Conservation (phyloP, 805 yeast genomes). For the Candida caryicola region DNA sequence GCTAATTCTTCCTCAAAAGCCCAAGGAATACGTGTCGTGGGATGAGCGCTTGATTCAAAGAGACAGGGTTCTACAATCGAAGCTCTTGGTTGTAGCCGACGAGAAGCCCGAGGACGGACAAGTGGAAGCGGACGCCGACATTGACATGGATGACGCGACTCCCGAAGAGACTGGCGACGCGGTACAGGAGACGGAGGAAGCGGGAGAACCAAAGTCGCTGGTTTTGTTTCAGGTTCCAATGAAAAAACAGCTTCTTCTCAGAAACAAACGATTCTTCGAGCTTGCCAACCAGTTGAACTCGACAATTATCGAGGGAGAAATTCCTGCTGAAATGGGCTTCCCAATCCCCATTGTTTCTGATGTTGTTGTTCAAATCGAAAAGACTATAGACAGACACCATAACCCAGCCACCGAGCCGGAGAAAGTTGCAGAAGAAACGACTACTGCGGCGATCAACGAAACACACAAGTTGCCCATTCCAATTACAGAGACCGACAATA, state of each 20-base stretch:
- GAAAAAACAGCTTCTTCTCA: conserved; percentile 21
- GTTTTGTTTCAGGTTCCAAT: conserved; percentile 22
- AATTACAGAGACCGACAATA: too few relatives aligned
- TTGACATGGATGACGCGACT: conserved; percentile 5
- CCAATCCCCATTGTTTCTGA: conserved; percentile 27
- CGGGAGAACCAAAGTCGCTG: conserved; percentile 7
- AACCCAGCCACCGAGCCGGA: conserved; percentile 16
- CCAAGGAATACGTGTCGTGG: conserved; percentile 37
- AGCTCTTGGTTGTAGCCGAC: conserved; percentile 16
- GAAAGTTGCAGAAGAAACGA: conserved; percentile 2
- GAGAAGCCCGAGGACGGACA: conserved; percentile 8
- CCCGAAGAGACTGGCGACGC: background rate
- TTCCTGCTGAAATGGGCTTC: conserved; percentile 1
- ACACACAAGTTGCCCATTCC: too few relatives aligned
- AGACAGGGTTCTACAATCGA: conserved; percentile 26
- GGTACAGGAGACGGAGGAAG: conserved; percentile 1
- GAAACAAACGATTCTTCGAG: conserved; percentile 14
- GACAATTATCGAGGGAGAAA: background rate
- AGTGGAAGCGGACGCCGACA: conserved; percentile 6
- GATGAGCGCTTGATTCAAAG: conserved; percentile 28
- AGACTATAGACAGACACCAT: conserved; percentile 19
- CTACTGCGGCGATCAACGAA: background rate
- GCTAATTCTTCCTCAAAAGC: conserved; percentile 29
- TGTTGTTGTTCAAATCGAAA: conserved; percentile 21
- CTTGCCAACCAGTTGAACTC: conserved; percentile 4